Conservation (phyloP, 495 filamentous ascomycete species). For the Trichoderma orchidacearum region DNA sequence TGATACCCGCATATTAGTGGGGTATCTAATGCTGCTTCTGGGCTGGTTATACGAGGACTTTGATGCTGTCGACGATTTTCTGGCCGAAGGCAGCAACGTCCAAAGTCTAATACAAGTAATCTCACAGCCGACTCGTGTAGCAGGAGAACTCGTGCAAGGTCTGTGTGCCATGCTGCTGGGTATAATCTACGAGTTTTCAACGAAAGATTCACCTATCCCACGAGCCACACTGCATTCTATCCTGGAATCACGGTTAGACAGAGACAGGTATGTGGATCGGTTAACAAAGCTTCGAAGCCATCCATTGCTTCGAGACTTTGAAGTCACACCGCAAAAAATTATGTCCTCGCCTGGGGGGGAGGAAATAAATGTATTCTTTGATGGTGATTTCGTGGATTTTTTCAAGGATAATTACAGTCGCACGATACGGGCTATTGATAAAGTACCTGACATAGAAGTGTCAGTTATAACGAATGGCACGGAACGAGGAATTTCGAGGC, state of each 20-base stretch:
- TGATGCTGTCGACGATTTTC: slow-evolving; percentile 82
- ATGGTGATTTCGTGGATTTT: slow-evolving; percentile 80
- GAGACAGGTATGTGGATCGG: slow-evolving; percentile 81
- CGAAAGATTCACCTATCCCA: slow-evolving; percentile 86
- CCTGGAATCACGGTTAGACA: slow-evolving; percentile 63
- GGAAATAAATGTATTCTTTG: slow-evolving; percentile 76
- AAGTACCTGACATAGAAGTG: slow-evolving; percentile 77
- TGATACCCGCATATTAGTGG: slow-evolving; percentile 71
- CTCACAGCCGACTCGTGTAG: slow-evolving; percentile 41
- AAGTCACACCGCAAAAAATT: slow-evolving; percentile 63
- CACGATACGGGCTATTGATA: slow-evolving; percentile 74
- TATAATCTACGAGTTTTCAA: slow-evolving; percentile 92
- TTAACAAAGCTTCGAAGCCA: slow-evolving; percentile 65
- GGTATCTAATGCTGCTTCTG: slow-evolving; percentile 84
- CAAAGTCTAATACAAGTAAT: slow-evolving; percentile 63
- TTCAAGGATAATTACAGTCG: slow-evolving; percentile 91
- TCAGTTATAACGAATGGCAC: slow-evolving; percentile 64
- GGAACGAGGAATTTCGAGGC: slow-evolving; percentile 69
- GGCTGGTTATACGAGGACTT: slow-evolving; percentile 90
- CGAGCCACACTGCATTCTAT: slow-evolving; percentile 71
- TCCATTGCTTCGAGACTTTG: slow-evolving; percentile 81
- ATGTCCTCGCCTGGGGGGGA: slow-evolving; percentile 39
- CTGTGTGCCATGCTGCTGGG: slow-evolving; percentile 75
- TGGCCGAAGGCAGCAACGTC: slow-evolving; percentile 87
- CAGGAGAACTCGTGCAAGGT: slow-evolving; percentile 58